A percentile compares a stretch with the other conserved stretches of the same genome.
These are phyloP conservation scores for Xylariomycetidae sp. DNA, from an alignment of 2,329 filamentous ascomycete genomes.

Conservation along the genomic window DNA sequence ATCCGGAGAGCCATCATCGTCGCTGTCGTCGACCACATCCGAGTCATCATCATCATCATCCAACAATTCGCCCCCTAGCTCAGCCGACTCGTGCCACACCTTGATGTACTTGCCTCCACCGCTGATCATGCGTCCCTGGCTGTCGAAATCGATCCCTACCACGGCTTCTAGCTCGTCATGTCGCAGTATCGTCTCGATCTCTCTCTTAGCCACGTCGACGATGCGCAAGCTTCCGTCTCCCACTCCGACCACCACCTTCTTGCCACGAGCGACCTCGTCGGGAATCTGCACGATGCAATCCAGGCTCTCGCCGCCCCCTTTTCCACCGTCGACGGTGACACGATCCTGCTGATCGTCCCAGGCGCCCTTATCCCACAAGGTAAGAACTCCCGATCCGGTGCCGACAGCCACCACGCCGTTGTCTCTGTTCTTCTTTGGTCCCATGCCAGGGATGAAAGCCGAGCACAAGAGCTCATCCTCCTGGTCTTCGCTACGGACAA, in stretches of 20 bases:
- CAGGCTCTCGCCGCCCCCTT: constrained; percentile 67
- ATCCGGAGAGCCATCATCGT: constrained; percentile 36
- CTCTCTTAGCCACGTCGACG: constrained; percentile 68
- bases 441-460: constrained; percentile 70
- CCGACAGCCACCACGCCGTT: constrained; percentile 76
- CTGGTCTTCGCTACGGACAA: constrained; percentile 89
- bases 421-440: constrained; percentile 58
- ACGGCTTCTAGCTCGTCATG: constrained; percentile 90
- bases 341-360: constrained; percentile 96
- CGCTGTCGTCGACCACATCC: constrained; percentile 37
- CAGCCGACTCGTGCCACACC: constrained; percentile 77
- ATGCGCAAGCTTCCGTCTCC: constrained; percentile 77
- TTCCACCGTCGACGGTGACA: constrained; percentile 66
- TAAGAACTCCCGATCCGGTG: constrained; percentile 73
- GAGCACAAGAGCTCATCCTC: constrained; percentile 89
- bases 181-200: constrained; percentile 62
- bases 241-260: constrained; percentile 73
- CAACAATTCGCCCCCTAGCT: constrained; percentile 45
- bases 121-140: constrained; percentile 79
- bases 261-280: constrained; percentile 62
- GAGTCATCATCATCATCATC: constrained; percentile 38
- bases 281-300: constrained; percentile 74
- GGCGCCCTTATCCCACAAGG: constrained; percentile 87
- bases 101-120: constrained; percentile 84
- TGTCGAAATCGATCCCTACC: constrained; percentile 77